phyloP scores from a whole-genome alignment of 139 green algal species.

The Medakamo hakoo region DNA sequence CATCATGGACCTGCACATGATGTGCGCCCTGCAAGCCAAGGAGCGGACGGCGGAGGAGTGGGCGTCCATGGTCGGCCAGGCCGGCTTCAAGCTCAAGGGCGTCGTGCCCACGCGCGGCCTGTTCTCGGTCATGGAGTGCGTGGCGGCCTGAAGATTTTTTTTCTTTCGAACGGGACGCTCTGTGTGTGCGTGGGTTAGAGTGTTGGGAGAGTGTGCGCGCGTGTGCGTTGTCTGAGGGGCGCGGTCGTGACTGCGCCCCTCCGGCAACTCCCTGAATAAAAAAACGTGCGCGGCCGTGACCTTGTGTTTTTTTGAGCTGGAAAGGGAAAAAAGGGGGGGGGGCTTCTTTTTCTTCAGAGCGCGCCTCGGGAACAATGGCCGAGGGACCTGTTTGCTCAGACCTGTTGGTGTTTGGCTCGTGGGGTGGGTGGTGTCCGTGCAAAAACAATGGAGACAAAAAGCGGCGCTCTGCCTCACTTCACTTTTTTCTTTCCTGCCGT shows the following conservation, averaged over 20 bases:
- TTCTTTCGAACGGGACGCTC: not conserved
- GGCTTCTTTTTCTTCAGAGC: too few species aligned
- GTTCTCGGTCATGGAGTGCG: slow-evolving; percentile 1
- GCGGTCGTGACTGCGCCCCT: too few species aligned
- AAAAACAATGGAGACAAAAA: not conserved
- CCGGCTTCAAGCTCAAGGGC: not conserved
- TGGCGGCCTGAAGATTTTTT: not conserved
- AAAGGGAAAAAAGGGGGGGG: not conserved
- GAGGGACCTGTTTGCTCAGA: too few species aligned
- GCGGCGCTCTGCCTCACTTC: not conserved
- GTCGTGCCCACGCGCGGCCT: not conserved
- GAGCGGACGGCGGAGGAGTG: slow-evolving; percentile 2
- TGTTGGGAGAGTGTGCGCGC: too few species aligned
- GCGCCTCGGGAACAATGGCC: too few species aligned
- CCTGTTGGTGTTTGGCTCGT: too few species aligned
- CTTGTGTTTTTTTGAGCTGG: not conserved
- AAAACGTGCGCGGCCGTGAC: too few species aligned
- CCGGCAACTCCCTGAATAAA: too few species aligned
- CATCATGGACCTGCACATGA: slow-evolving; percentile 1
- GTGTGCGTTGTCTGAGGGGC: not conserved
- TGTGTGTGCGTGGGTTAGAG: too few species aligned
- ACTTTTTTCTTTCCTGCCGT: too few species aligned
- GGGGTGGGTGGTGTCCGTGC: too few species aligned
- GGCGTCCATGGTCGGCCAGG: not conserved
- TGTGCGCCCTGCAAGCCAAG: not conserved